These are phyloP conservation scores for Larix kaempferi DNA, from an alignment of 75 land plant genomes.

Conservation along the genomic window DNA sequence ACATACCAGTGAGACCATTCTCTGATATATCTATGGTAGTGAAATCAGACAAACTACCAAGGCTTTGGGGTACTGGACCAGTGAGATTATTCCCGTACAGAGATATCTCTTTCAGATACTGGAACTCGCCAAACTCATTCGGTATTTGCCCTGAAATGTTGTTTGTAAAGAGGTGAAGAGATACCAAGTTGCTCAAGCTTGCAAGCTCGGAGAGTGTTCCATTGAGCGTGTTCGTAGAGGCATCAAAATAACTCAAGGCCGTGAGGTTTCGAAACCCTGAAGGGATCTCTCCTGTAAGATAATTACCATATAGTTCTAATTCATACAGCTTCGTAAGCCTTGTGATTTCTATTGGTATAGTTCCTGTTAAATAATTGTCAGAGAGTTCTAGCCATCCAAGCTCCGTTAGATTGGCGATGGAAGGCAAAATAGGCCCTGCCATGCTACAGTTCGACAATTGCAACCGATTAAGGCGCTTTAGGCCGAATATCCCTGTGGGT, in stretches of 20 bases:
- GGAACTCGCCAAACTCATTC: constrained; percentile 19
- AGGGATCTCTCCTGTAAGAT: constrained; percentile 46
- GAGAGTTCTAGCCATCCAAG: constrained; percentile 42
- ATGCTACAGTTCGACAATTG: constrained; percentile 39
- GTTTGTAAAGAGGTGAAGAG: constrained; percentile 21
- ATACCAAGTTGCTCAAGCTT: too few relatives aligned
- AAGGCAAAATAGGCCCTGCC: constrained; percentile 42
- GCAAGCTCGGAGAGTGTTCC: too few relatives aligned
- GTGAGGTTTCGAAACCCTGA: constrained; percentile 48
- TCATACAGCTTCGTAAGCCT: constrained; percentile 40
- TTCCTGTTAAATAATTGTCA: constrained; percentile 34
- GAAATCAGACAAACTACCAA: constrained; percentile 26
- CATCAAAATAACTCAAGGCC: constrained; percentile 27
- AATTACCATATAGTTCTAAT: constrained; percentile 51
- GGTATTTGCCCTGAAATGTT: constrained; percentile 43
- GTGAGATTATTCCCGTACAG: constrained; percentile 23
- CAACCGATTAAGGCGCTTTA: constrained; percentile 29
- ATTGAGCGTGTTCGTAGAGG: not conserved
- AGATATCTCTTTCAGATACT: constrained; percentile 15
- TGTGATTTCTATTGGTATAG: constrained; percentile 42
- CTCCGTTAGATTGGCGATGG: constrained; percentile 39
- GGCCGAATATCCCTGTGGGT: constrained; percentile 27
- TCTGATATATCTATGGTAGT: constrained; percentile 25
- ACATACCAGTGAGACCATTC: constrained; percentile 24
- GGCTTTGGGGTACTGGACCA: constrained; percentile 17